Evolutionary conservation across 2,329 filamentous ascomycete genomes (phyloP), one percentile per base, ranked within the genome.

Genomic region (Paraconiothyrium sp.): DNA sequence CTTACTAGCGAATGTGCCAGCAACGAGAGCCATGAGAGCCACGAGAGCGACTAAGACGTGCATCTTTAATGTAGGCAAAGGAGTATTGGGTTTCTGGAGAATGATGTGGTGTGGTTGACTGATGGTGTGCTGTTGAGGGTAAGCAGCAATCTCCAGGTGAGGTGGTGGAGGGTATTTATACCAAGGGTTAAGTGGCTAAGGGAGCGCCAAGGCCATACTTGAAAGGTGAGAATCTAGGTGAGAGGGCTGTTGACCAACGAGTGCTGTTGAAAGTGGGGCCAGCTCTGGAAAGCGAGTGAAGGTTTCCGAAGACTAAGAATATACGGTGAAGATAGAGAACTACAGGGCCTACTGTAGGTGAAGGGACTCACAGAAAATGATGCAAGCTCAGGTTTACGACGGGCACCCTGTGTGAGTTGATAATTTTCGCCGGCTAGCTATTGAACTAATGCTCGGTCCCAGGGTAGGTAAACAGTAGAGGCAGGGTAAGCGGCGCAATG

Each of bases 1-100:
- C 52, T 46, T 44, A 55, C 52, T 44, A 24, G 52, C 52, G 39
- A 46, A 32, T 27, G 10, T 27, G n/a, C 39, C 39, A 27, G 27
- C 52, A 3, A 22, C 30, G 16, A 55, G 39, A 20, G 39, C 27
- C 20, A 9, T 3, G 52, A 46, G 2, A 16, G 22, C 16, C 10
- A 43, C 11, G 50, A 46, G 44, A 13, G 24, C 13, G 52, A 34
- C 46, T 27, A n/a, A 41, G 52, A 55, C 2, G 30, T 14, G 51
- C 51, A 54, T 49, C 2, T 16, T 49, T 24, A 8, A 16, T 4
- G 27, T n/a, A n/a, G 9, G 3, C 13, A 11, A 10, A 6, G 16
- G 20, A 20, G 11, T 11, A 13, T 13, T 1, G 11, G 43, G 4
- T 37, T 32, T 52, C 24, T 22, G 24, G 2, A 20, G 27, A 54